Evolutionary conservation across 108 stramenopile species (phyloP), one percentile per base, ranked within the genome.

Genomic region (Nitzschia palea): DNA sequence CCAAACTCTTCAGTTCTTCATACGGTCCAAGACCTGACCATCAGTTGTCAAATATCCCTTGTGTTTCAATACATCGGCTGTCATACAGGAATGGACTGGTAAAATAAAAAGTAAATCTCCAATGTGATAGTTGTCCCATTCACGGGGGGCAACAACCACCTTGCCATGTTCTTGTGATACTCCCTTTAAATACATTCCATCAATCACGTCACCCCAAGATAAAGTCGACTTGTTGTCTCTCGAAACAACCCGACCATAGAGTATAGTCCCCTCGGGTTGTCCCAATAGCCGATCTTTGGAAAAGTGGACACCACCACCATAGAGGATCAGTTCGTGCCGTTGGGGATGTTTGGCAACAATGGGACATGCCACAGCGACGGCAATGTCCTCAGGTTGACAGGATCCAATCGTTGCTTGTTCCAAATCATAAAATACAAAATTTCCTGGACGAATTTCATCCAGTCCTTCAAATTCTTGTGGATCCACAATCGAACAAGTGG

Each of bases 381-480:
- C 62, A 47, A 63, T 48, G 30, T 63, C 62, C 8, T 47, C 28
- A 14, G 4, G 5, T 17, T 34, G 10, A 27, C 62, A 63, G 12
- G 44, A 47, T 48, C 62, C 62, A 29, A 63, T 47, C 22, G 27
- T 14, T 9, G 62, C 43, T 63, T 63, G 62, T 25, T 63, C 62
- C 45, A 63, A 8, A 30, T 63, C 62, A 44, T 63, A 63, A 48
- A 63, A 63, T 9, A 63, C 62, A 63, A 63, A 63, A 29, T 63
- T 63, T 30, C 62, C 62, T 26, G 62, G 62, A n/a, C 62, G 44
- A 6, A 63, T 63, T 30, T 63, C 62, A 17, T 63, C 44, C 3
- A 47, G 3, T 28, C 22, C 44, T n/a, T 44, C 30, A 10, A 45
- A 47, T 15, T 45, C 44, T 17, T 27, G 5, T 4, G 62, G 20